Percentiles rank a stretch among this genome's conserved stretches.
phyloP scores from a whole-genome alignment of 148 eudicot genomes.

The Vaccinium myrtillus region DNA sequence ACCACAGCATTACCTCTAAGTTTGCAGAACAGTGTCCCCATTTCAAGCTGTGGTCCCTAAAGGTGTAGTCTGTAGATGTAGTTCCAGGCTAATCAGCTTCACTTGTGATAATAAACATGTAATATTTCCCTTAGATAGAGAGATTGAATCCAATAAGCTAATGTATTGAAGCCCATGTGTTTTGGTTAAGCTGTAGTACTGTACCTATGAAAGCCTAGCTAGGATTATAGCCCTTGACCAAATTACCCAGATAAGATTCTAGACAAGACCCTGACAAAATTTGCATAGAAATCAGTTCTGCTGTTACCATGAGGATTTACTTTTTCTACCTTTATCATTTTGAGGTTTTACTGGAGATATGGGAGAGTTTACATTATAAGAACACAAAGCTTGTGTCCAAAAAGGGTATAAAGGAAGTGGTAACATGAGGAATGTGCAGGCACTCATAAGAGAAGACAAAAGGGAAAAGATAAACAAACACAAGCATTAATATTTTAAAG shows the following conservation, averaged over 20 bases:
- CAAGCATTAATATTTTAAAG: neutral
- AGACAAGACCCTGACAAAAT: conserved; percentile 7
- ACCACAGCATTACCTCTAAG: conserved; percentile 14
- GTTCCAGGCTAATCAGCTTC: conserved; percentile 3
- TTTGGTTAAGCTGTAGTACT: neutral
- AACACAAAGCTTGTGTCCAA: neutral
- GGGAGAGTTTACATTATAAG: neutral
- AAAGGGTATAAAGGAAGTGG: neutral
- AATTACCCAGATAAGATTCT: neutral
- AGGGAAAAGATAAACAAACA: neutral
- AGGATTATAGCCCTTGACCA: conserved; percentile 10
- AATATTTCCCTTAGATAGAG: neutral
- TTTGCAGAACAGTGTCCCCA: neutral
- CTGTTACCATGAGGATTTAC: neutral
- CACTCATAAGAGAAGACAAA: neutral
- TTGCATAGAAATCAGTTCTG: conserved; percentile 1
- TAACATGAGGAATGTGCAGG: conserved; percentile 5
- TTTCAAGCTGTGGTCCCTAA: conserved; percentile 19
- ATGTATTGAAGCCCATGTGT: neutral
- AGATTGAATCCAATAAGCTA: neutral
- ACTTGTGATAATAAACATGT: neutral
- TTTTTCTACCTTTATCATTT: neutral
- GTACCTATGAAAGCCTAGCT: conserved; percentile 3
- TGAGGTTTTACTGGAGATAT: neutral
- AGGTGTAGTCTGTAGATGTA: neutral